Evolutionary conservation across 768 basidiomycete genomes (phyloP), one percentile per base, ranked within the genome.

Genomic region (Mycena rebaudengoi): DNA sequence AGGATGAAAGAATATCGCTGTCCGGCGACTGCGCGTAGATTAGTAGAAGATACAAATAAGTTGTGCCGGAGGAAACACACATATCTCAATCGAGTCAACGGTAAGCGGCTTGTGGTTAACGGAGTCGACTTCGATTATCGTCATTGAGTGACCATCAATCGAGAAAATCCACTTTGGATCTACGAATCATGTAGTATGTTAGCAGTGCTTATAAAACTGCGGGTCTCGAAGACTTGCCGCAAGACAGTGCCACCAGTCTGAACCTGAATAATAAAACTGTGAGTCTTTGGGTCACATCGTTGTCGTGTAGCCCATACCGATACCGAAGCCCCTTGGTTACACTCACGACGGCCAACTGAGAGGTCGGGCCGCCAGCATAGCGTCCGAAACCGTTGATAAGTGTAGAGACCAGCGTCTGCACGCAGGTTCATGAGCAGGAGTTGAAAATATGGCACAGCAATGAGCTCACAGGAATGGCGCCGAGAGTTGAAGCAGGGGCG

Each of bases 231-330:
- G n/a, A n/a, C n/a, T n/a, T n/a, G n/a, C 82, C 78, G 68, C 88
- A 89, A 21, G 86, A 83, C 11, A 82, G 78, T 10, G 79, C 75
- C 29, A 89, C 63, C 2, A 90, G 35, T 4, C 88, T 82, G 74
- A 89, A 84, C 8, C 56, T 57, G n/a, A n/a, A n/a, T n/a, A n/a
- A n/a, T n/a, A 10, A 18, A 21, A 46, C 4, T 13, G 40, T 16
- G 40, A 29, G 20, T 40, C n/a, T n/a, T n/a, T 21, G 20, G n/a
- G 21, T 26, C 5, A 21, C 0, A 5, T 25, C 5, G 12, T 11
- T 23, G 11, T 8, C 6, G 11, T n/a, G 6, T 32, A 16, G 8
- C 16, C 26, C 5, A 18, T 5, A 60, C 16, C 88, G 82, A 65
- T 88, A 88, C 5, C 85, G 77, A 43, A 70, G 72, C 13, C 79